These are phyloP conservation scores for Dactylellina drechsleri DNA, from an alignment of 2,329 filamentous ascomycete genomes.

Conservation along the genomic window DNA sequence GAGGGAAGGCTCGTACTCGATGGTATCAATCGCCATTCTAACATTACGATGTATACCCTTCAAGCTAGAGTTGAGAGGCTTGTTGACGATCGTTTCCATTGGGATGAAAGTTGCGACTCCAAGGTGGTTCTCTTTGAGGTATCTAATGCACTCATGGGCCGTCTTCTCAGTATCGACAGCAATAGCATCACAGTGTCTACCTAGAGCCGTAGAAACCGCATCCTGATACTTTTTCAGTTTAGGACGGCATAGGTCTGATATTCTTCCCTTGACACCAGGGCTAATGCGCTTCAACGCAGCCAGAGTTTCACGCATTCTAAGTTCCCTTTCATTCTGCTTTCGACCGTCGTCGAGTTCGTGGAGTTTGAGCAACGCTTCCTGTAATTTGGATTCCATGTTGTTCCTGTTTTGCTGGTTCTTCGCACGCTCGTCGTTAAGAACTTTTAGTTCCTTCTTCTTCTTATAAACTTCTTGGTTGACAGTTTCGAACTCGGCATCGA, in stretches of 20 bases:
- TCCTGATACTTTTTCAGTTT: constrained; percentile 98
- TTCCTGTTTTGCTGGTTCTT: constrained; percentile 82
- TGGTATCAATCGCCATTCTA: constrained; percentile 91
- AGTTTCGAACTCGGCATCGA: constrained; percentile 66
- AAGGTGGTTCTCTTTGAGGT: constrained; percentile 88
- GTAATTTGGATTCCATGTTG: constrained; percentile 90
- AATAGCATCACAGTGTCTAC: constrained; percentile 91
- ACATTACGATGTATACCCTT: constrained; percentile 86
- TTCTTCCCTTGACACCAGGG: constrained; percentile 87
- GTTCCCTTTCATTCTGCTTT: constrained; percentile 84
- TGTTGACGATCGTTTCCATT: constrained; percentile 96
- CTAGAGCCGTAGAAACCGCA: constrained; percentile 89
- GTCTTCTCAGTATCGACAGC: constrained; percentile 96
- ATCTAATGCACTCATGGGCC: constrained; percentile 91
- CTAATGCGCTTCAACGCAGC: constrained; percentile 88
- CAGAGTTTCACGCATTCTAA: constrained; percentile 81
- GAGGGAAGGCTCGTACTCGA: constrained; percentile 88
- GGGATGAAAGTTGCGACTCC: constrained; percentile 94
- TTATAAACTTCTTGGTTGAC: constrained; percentile 79
- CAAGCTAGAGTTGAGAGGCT: constrained; percentile 85
- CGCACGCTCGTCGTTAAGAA: constrained; percentile 82
- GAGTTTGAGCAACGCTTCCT: constrained; percentile 81
- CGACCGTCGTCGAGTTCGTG: constrained; percentile 84
- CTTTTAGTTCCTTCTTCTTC: constrained; percentile 92
- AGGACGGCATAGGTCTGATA: constrained; percentile 91